phyloP scores from a whole-genome alignment of 305 asterid species.

The Fraxinus latifolia region DNA sequence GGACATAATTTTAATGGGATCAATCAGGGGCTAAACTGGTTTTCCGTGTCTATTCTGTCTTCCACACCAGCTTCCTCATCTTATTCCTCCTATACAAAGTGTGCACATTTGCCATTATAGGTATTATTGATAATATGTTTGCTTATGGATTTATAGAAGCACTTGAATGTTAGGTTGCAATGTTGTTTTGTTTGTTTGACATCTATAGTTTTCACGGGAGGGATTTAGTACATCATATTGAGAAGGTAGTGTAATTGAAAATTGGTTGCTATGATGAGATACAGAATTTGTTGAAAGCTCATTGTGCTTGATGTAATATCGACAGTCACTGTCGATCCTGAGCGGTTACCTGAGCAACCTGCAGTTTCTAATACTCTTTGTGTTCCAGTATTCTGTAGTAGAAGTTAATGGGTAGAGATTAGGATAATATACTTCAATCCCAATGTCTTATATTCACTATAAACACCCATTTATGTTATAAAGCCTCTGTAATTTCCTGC shows the following conservation, averaged over 20 bases:
- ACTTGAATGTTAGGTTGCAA: not conserved
- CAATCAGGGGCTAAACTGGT: not conserved
- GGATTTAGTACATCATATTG: not conserved
- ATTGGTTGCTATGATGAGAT: constrained; percentile 34
- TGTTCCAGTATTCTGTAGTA: not conserved
- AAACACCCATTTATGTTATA: not conserved
- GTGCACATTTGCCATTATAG: not conserved
- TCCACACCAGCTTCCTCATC: not conserved
- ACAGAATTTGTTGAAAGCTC: constrained; percentile 20
- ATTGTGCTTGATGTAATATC: constrained; percentile 32
- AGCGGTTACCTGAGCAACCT: constrained; percentile 72
- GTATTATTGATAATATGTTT: not conserved
- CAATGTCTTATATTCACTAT: not conserved
- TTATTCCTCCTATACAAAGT: not conserved
- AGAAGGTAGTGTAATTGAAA: not conserved
- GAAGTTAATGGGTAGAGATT: not conserved
- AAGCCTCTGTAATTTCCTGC: not conserved
- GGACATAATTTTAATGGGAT: too few species aligned
- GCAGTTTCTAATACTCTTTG: not conserved
- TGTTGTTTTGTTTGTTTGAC: not conserved
- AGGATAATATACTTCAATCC: not conserved
- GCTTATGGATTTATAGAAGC: not conserved
- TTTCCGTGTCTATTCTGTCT: not conserved
- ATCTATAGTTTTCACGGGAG: not conserved
- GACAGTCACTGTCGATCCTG: constrained; percentile 45